Evolutionary conservation across 2,329 filamentous ascomycete genomes (phyloP).

Genomic region (Neurospora sp.): DNA sequence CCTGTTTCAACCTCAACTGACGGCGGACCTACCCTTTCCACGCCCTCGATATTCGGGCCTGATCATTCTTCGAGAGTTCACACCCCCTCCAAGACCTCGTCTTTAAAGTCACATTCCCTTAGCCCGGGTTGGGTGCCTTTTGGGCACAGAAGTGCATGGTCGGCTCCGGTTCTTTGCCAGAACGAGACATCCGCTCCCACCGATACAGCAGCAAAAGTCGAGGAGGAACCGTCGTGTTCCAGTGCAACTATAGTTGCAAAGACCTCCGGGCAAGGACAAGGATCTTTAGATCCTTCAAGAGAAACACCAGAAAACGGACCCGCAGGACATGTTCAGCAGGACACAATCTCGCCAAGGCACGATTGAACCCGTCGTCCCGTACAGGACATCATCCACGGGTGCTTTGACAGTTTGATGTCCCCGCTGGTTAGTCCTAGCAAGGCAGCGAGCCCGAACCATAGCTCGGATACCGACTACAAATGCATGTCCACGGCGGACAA

Average conservation of each 20-base stretch:
- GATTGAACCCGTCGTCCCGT: constrained; percentile 37
- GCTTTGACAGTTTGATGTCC: constrained; percentile 28
- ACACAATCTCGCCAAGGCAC: constrained; percentile 30
- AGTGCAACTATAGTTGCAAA: not conserved
- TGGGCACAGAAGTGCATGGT: not conserved
- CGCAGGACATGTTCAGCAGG: constrained; percentile 26
- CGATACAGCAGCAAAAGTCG: not conserved
- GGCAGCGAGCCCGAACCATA: constrained; percentile 37
- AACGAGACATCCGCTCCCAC: not conserved
- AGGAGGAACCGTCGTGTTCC: not conserved
- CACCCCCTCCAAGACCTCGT: not conserved
- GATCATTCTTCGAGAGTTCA: not conserved
- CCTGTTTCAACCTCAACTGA: not conserved
- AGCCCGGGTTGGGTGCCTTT: not conserved
- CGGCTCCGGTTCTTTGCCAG: not conserved
- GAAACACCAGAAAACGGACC: constrained; percentile 11
- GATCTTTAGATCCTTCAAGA: not conserved
- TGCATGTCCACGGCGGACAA: no score
- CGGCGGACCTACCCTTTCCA: not conserved
- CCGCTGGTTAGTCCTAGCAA: constrained; percentile 48
- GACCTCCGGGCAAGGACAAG: not conserved
- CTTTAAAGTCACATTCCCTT: not conserved
- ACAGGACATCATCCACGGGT: constrained; percentile 41
- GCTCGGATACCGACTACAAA: constrained; percentile 10
- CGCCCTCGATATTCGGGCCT: not conserved